These are phyloP conservation scores for Corylus heterophylla DNA, from an alignment of 306 rosid genomes.

Conservation along the genomic window DNA sequence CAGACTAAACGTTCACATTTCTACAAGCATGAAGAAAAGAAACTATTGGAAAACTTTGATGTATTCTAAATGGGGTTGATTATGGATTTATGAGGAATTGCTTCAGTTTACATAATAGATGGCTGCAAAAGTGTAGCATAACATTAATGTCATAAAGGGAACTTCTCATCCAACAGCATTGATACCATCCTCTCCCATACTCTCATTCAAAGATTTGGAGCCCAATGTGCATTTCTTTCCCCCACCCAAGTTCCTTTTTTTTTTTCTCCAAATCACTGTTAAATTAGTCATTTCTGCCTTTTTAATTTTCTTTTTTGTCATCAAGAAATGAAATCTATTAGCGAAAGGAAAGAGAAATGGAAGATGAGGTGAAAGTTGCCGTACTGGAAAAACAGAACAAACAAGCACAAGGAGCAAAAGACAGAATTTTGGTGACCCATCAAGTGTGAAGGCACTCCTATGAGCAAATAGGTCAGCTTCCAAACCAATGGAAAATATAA, in stretches of 20 bases:
- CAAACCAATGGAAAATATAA: conserved; percentile 9
- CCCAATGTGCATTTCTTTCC: background rate
- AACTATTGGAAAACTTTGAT: background rate
- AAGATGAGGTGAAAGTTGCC: background rate
- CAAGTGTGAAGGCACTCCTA: background rate
- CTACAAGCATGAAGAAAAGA: background rate
- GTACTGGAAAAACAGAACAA: conserved; percentile 4
- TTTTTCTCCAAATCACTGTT: background rate
- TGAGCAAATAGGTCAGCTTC: background rate
- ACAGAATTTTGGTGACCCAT: background rate
- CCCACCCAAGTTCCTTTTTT: background rate
- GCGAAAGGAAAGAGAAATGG: background rate
- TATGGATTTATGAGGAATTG: background rate
- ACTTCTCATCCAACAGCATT: background rate
- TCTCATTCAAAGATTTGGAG: background rate
- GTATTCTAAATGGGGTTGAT: background rate
- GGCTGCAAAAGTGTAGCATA: background rate
- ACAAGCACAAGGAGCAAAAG: background rate
- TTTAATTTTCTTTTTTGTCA: background rate
- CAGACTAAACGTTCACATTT: background rate
- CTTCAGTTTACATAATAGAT: background rate
- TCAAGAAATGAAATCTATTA: background rate
- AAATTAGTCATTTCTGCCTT: background rate
- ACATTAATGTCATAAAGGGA: background rate
- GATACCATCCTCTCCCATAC: background rate